Conservation (phyloP, 768 basidiomycete species). For the Pisolithus marmoratus region DNA sequence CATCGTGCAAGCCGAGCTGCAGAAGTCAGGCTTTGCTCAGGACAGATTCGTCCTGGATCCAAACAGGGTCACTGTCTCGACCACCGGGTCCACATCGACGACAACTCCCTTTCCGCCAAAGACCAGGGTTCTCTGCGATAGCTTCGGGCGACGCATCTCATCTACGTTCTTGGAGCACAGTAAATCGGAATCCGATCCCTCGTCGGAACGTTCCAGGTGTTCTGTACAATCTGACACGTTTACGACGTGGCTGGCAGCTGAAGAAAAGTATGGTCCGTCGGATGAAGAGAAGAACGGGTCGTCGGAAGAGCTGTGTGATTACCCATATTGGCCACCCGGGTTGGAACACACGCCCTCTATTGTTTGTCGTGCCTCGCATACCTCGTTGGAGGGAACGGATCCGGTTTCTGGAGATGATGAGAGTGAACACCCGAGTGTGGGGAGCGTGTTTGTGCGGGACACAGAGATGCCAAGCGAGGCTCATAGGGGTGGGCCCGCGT, state of each 20-base stretch:
- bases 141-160: neutral
- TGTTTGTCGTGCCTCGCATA: neutral
- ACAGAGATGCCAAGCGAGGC: neutral
- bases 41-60: slow-evolving; percentile 10
- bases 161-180: neutral
- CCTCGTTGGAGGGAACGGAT: neutral
- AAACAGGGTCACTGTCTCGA: neutral
- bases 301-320: neutral
- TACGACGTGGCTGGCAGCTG: slow-evolving; percentile 2
- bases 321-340: neutral
- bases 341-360: neutral
- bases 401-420: neutral
- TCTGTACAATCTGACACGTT: slow-evolving; percentile 1
- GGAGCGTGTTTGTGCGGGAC: neutral
- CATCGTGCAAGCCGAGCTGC: slow-evolving; percentile 12
- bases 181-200: too few species aligned
- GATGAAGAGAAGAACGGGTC: slow-evolving; percentile 1
- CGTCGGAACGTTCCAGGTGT: neutral
- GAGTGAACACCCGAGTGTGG: neutral
- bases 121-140: neutral
- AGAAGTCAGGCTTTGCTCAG: slow-evolving; percentile 12
- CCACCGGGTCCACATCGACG: neutral
- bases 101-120: neutral
- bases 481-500: neutral
- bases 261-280: neutral